phyloP scores from a whole-genome alignment of 805 yeast species.

The Starmera quercuum region DNA sequence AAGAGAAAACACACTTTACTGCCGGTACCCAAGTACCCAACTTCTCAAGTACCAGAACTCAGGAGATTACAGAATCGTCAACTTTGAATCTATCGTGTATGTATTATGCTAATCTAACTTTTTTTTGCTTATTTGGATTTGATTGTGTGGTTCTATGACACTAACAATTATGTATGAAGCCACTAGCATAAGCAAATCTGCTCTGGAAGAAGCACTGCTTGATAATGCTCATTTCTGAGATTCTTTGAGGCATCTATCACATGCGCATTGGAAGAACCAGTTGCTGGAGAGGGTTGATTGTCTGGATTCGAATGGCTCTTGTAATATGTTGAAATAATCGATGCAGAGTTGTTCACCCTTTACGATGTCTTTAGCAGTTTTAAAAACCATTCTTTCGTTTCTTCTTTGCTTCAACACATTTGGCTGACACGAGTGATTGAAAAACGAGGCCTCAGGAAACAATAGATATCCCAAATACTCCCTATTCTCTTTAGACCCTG shows the following conservation, averaged over 20 bases:
- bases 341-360: slow-evolving; percentile 48
- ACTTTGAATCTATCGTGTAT: slow-evolving; percentile 25
- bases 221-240: slow-evolving; percentile 24
- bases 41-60: not conserved
- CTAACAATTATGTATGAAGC: too few species aligned
- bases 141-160: too few species aligned
- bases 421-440: slow-evolving; percentile 62
- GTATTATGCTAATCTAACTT: slow-evolving; percentile 8
- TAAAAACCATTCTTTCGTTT: slow-evolving; percentile 33
- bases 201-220: slow-evolving; percentile 33
- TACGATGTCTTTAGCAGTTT: slow-evolving; percentile 30
- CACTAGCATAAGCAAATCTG: slow-evolving; percentile 30
- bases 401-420: slow-evolving; percentile 39
- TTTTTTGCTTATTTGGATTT: not conserved
- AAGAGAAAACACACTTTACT: too few species aligned
- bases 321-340: slow-evolving; percentile 46
- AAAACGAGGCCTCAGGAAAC: slow-evolving; percentile 56
- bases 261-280: slow-evolving; percentile 57
- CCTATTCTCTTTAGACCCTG: slow-evolving; percentile 31
- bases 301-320: slow-evolving; percentile 34
- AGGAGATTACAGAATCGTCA: slow-evolving; percentile 13
- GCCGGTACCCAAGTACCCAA: not conserved
- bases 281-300: slow-evolving; percentile 33
- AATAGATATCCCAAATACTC: slow-evolving; percentile 56
- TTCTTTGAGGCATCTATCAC: slow-evolving; percentile 33